Evolutionary conservation across 177 flowering plant genomes (phyloP), one percentile per base, ranked within the genome.

Genomic region (Vitis hybrid): DNA sequence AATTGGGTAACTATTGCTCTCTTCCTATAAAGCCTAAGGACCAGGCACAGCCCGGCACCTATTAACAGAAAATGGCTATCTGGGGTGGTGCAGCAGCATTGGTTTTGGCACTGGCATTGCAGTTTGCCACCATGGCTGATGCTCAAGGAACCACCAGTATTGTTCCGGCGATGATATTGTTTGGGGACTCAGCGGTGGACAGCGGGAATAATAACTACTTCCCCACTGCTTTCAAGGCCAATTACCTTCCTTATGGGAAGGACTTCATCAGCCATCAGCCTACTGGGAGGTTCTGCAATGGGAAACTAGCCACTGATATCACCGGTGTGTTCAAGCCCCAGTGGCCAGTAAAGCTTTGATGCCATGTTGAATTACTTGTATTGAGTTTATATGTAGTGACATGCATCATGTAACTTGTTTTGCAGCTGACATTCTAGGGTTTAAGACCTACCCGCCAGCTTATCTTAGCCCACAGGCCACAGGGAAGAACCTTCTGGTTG

Each of bases 221-320:
- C 41, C 74, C 78, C 48, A 93, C 99, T 10, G 11, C 91, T 58
- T 88, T 83, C 80, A 95, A 85, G 84, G 96, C 99, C 27, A 73
- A 93, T 68, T 84, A 85, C 76, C 97, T 94, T 59, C 99, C 99
- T 66, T 95, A 95, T 75, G 99, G 99, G 2, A 77, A 90, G 61
- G 99, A 95, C 66, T 95, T 91, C 30, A 69, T 59, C 54, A 83
- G 75, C 61, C 84, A 83, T 1, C 18, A 82, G 49, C 71, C 99
- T 9, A 95, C 99, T 8, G 99, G 99, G 2, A 90, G 99, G 76
- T 95, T 95, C 67, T 91, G 96, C 80, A 93, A 95, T 81, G 99
- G 99, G 1, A 94, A 93, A 74, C 74, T 93, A 49, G 98, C 97
- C 66, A 94, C 98, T 64, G 99, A 94, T 73, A 68, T 91, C 65